These are phyloP conservation scores for Emmonsia crescens DNA, from an alignment of 2,329 filamentous ascomycete species.

Conservation along the genomic window DNA sequence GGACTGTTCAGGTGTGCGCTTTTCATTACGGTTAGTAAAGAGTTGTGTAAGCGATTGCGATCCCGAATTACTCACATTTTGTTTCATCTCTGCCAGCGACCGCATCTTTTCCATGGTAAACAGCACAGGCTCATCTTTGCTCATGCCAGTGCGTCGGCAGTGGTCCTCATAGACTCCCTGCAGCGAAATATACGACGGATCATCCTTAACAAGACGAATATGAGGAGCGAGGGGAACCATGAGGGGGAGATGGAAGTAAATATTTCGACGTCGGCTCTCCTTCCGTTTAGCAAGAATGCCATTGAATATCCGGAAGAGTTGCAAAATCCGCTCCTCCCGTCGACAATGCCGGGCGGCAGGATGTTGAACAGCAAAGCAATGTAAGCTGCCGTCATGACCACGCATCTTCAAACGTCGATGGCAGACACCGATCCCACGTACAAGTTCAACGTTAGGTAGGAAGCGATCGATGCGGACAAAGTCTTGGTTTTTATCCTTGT, in stretches of 20 bases:
- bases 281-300: constrained; percentile 84
- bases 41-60: not conserved
- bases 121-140: constrained; percentile 89
- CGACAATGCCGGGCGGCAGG: constrained; percentile 86
- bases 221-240: constrained; percentile 94
- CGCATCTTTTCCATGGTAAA: constrained; percentile 94
- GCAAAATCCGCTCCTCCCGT: constrained; percentile 86
- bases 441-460: constrained; percentile 84
- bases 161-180: constrained; percentile 96
- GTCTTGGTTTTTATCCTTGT: constrained; percentile 98
- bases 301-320: constrained; percentile 96
- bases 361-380: constrained; percentile 92
- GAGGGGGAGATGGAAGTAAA: constrained; percentile 90
- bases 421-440: constrained; percentile 80
- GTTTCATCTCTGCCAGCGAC: constrained; percentile 59
- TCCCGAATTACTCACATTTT: constrained; percentile 28
- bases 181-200: constrained; percentile 83
- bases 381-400: constrained; percentile 93
- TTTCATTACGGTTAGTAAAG: constrained; percentile 20
- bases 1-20: constrained; percentile 50
- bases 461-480: constrained; percentile 97
- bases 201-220: constrained; percentile 91
- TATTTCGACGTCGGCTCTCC: constrained; percentile 81
- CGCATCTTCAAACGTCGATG: constrained; percentile 91
- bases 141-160: constrained; percentile 73